phyloP scores from a whole-genome alignment of 192 early-diverging fungal genomes.

The Backusella tuberculispora region DNA sequence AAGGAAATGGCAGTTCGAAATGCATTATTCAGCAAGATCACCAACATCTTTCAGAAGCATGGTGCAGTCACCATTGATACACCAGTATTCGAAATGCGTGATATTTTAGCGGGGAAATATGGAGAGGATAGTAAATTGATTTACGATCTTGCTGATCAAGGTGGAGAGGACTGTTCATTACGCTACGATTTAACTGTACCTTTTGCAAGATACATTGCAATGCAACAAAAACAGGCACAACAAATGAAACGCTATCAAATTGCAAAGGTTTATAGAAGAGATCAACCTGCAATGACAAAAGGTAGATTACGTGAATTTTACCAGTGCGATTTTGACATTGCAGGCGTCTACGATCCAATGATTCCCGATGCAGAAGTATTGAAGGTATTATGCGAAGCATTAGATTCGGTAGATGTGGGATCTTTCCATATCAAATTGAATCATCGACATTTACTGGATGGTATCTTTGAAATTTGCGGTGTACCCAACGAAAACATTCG shows the following conservation, averaged over 20 bases:
- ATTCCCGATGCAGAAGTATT: conserved; percentile 92
- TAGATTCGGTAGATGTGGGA: conserved; percentile 81
- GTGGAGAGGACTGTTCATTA: conserved; percentile 92
- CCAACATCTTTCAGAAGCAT: conserved; percentile 86
- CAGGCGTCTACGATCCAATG: conserved; percentile 92
- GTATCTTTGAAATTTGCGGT: conserved; percentile 94
- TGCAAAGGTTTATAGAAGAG: conserved; percentile 96
- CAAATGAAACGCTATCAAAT: conserved; percentile 98
- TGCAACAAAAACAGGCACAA: conserved; percentile 74
- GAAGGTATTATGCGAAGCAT: conserved; percentile 78
- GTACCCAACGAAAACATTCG: conserved; percentile 89
- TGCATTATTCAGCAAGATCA: conserved; percentile 85
- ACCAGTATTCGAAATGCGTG: conserved; percentile 88
- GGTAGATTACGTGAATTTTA: conserved; percentile 97
- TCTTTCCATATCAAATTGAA: conserved; percentile 92
- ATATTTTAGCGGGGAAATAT: conserved; percentile 95
- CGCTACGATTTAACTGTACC: conserved; percentile 98
- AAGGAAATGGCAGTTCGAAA: conserved; percentile 85
- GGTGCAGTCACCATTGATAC: conserved; percentile 98
- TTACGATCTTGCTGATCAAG: conserved; percentile 96
- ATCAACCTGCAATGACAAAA: conserved; percentile 97
- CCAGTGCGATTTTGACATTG: conserved; percentile 99
- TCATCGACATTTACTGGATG: conserved; percentile 95
- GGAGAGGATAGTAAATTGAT: conserved; percentile 98
- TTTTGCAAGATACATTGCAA: conserved; percentile 93